Percentiles rank a stretch among this genome's conserved stretches.
phyloP scores from a whole-genome alignment of 306 rosid genomes.

The Cucurbita ficifolia region DNA sequence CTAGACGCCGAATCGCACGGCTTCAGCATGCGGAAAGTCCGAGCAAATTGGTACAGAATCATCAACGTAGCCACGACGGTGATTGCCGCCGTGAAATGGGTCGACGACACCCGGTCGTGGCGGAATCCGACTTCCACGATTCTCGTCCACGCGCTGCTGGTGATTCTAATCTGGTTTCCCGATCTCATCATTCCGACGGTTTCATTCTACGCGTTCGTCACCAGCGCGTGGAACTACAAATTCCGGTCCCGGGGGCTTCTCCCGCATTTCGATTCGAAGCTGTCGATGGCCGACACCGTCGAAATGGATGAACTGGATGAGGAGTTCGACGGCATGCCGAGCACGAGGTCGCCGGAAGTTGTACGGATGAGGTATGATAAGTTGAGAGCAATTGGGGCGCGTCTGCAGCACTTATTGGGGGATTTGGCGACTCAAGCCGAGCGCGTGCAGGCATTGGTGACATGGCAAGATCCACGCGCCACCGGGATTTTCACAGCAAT shows the following conservation, averaged over 20 bases:
- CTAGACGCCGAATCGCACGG: slow-evolving; percentile 56
- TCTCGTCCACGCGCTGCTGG: slow-evolving; percentile 50
- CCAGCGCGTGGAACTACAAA: slow-evolving; percentile 69
- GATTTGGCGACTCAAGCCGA: slow-evolving; percentile 75
- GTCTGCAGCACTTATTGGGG: slow-evolving; percentile 58
- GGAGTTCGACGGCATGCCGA: slow-evolving; percentile 54
- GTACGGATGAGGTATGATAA: slow-evolving; percentile 51
- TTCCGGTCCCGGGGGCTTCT: slow-evolving; percentile 35
- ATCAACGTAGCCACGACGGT: slow-evolving; percentile 36
- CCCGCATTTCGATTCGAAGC: slow-evolving; percentile 44
- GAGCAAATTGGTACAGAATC: slow-evolving; percentile 60
- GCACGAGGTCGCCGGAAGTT: slow-evolving; percentile 20
- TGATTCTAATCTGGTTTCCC: slow-evolving; percentile 75
- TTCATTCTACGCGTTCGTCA: slow-evolving; percentile 39
- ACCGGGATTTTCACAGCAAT: slow-evolving; percentile 57
- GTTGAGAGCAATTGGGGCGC: slow-evolving; percentile 52
- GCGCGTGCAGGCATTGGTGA: slow-evolving; percentile 66
- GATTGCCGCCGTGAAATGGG: slow-evolving; percentile 47
- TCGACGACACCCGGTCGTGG: slow-evolving; percentile 71
- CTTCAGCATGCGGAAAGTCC: slow-evolving; percentile 68
- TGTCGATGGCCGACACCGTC: slow-evolving; percentile 38
- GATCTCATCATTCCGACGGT: slow-evolving; percentile 57
- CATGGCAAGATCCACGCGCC: slow-evolving; percentile 87
- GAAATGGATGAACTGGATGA: slow-evolving; percentile 72
- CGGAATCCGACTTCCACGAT: slow-evolving; percentile 59